Conservation (phyloP, 768 basidiomycete species). For the Termitomyces sp. region DNA sequence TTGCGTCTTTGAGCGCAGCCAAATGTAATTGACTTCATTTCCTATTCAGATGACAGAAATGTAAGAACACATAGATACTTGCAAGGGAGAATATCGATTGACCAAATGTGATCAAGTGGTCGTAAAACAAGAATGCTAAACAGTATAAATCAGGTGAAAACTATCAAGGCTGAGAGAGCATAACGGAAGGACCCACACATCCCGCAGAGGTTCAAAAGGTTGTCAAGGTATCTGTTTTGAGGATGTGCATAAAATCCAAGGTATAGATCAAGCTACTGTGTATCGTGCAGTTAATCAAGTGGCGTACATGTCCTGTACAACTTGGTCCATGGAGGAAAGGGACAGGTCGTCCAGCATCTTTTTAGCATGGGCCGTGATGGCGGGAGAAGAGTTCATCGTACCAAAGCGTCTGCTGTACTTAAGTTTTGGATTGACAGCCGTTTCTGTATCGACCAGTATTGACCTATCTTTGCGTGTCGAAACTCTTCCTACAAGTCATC, state of each 20-base stretch:
- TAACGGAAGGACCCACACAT: constrained; percentile 26
- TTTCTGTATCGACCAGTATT: too few species aligned
- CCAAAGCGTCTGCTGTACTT: too few species aligned
- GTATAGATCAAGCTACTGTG: not conserved
- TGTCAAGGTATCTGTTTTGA: constrained; percentile 19
- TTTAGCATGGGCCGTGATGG: not conserved
- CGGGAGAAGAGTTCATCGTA: too few species aligned
- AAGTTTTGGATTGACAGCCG: too few species aligned
- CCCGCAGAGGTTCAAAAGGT: constrained; percentile 28
- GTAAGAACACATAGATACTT: not conserved
- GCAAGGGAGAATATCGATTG: constrained; percentile 7
- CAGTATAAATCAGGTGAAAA: not conserved
- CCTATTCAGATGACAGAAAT: constrained; percentile 16
- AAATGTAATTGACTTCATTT: constrained; percentile 39
- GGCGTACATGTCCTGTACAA: constrained; percentile 5
- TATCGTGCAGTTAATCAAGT: not conserved
- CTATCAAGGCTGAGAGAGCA: not conserved
- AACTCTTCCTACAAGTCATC: too few species aligned
- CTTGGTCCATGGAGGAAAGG: not conserved
- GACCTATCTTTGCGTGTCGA: too few species aligned
- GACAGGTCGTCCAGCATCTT: constrained; percentile 23
- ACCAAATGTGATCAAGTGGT: constrained; percentile 36
- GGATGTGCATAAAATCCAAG: not conserved
- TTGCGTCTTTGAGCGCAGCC: constrained; percentile 35
- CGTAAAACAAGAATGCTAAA: constrained; percentile 36